These are phyloP conservation scores for Komagataella mondaviorum DNA, from an alignment of 805 yeast species.

Conservation along the genomic window DNA sequence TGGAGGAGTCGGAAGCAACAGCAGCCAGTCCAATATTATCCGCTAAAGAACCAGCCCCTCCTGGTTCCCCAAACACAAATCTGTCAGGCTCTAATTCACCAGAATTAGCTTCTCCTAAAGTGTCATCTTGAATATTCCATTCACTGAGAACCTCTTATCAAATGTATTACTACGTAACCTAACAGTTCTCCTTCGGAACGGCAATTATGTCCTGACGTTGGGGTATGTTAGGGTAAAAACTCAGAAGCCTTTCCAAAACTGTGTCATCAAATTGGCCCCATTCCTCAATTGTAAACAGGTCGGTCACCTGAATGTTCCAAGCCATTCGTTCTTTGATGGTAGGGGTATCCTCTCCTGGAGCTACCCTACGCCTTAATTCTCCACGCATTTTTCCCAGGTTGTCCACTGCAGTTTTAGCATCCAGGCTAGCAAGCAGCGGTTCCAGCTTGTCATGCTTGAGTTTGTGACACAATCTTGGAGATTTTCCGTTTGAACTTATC, in stretches of 20 bases:
- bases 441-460: constrained; percentile 44
- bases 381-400: constrained; percentile 46
- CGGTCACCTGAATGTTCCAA: constrained; percentile 58
- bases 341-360: constrained; percentile 27
- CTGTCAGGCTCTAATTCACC: neutral
- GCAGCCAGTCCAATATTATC: neutral
- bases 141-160: neutral
- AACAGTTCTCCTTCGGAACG: neutral
- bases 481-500: constrained; percentile 75
- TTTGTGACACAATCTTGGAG: constrained; percentile 60
- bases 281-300: constrained; percentile 38
- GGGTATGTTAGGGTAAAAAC: constrained; percentile 36
- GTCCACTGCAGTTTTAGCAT: constrained; percentile 40
- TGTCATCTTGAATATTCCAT: neutral
- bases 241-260: constrained; percentile 26
- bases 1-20: neutral
- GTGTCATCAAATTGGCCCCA: constrained; percentile 35
- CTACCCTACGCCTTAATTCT: constrained; percentile 25
- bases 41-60: neutral
- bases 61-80: neutral
- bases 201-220: neutral
- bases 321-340: constrained; percentile 50
- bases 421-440: constrained; percentile 22
- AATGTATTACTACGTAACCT: neutral
- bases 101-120: neutral